These are phyloP conservation scores for Grosmannia clavigera DNA, from an alignment of 2,329 filamentous ascomycete genomes.

Conservation along the genomic window DNA sequence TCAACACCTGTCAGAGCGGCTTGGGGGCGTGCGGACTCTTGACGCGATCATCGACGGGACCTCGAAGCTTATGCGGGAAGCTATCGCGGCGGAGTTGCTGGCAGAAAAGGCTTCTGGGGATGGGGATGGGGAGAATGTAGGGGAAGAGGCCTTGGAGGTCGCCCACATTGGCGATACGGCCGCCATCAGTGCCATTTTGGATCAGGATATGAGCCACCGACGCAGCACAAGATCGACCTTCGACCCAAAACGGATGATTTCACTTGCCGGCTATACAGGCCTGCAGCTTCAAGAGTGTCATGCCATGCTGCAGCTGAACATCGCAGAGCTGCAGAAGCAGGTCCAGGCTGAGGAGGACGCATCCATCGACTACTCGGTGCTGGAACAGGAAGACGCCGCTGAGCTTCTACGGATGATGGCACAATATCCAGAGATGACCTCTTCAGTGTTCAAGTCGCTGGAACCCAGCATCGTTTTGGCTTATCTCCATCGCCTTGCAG, in stretches of 20 bases:
- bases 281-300: slow-evolving; percentile 63
- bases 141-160: not conserved
- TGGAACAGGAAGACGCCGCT: slow-evolving; percentile 31
- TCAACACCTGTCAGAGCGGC: slow-evolving; percentile 15
- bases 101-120: not conserved
- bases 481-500: slow-evolving; percentile 18
- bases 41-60: slow-evolving; percentile 19
- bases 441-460: slow-evolving; percentile 52
- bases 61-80: slow-evolving; percentile 21
- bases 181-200: slow-evolving; percentile 52
- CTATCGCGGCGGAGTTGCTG: not conserved
- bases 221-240: slow-evolving; percentile 41
- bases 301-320: slow-evolving; percentile 42
- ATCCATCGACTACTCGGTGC: slow-evolving; percentile 8
- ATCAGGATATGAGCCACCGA: slow-evolving; percentile 63
- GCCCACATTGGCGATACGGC: not conserved
- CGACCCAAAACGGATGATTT: slow-evolving; percentile 59
- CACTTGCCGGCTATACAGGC: slow-evolving; percentile 62
- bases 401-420: slow-evolving; percentile 50
- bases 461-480: slow-evolving; percentile 57
- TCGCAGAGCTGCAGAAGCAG: slow-evolving; percentile 12
- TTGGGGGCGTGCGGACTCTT: slow-evolving; percentile 3
- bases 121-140: not conserved
- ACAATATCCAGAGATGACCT: slow-evolving; percentile 52
- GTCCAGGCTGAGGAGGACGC: slow-evolving; percentile 1